Base-by-base conservation (phyloP, 495 filamentous ascomycete species). In the Hypoxylon crocopeplum region DNA sequence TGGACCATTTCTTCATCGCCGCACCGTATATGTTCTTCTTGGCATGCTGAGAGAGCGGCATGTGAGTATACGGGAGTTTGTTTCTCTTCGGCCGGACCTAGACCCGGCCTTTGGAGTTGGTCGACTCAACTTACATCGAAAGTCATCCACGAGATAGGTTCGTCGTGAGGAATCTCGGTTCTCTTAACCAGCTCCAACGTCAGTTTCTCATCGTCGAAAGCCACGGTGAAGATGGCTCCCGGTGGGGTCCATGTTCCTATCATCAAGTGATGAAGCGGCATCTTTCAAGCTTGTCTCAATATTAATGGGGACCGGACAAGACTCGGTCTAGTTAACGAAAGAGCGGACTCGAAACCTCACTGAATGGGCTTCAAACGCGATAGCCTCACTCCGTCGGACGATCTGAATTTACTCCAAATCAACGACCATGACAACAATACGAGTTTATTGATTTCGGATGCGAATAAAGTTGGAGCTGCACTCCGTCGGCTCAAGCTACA, bases 91-190 rank as follows among this genome's bases (percentile, higher is more conserved):
- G 36, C 12, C 30, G 33, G 21, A 17, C 12, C 32, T 22, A 17
- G 48, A 34, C 19, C 16, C 42, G 48, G 11, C 13, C 17, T 17
- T 38, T 32, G 21, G 13, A 6, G 21, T n/a, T n/a, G n/a, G n/a
- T n/a, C n/a, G n/a, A 10, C 36, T 46, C 22, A 12, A 72, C 83
- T 71, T 77, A 89, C 88, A 66, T 90, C 87, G 65, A 93, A 91
- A 33, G 88, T 87, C 86, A 94, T 92, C 90, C 90, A 94, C 62
- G 89, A 92, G 66, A 94, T 93, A 2, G 90, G 87, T 75, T 94
- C 89, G 39, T 91, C 86, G 32, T 88, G 75, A 7, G 89, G 88
- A 54, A 92, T 92, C 37, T 86, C 82, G 10, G 89, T 92, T 57
- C 86, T 86, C 79, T 92, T 90, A 68, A 92, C 70, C 70, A 92